These are phyloP conservation scores for Magnusiomyces fungicola DNA, from an alignment of 1,139 yeast genomes.

Conservation along the genomic window DNA sequence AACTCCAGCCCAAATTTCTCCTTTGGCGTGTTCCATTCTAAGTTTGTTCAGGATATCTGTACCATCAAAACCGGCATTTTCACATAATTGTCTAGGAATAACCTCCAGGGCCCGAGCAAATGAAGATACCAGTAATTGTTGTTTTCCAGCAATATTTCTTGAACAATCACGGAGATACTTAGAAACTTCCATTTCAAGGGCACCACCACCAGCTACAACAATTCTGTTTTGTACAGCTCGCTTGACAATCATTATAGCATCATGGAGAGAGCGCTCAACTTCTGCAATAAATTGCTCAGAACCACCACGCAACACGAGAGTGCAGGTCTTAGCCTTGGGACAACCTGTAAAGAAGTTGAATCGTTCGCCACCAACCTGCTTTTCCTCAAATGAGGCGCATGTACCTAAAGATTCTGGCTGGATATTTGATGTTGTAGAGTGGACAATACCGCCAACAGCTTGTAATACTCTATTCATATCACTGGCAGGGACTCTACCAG, in stretches of 20 bases:
- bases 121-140: conserved; percentile 83
- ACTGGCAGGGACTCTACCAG: conserved; percentile 85
- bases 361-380: conserved; percentile 92
- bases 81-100: conserved; percentile 95
- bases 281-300: conserved; percentile 98
- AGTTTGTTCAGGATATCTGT: conserved; percentile 84
- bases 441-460: conserved; percentile 91
- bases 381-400: conserved; percentile 81
- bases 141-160: conserved; percentile 87
- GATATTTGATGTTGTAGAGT: conserved; percentile 83
- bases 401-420: conserved; percentile 69
- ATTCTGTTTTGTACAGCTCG: conserved; percentile 81
- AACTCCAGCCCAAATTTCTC: conserved; percentile 86
- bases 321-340: conserved; percentile 88
- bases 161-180: conserved; percentile 82
- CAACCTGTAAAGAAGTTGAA: conserved; percentile 90
- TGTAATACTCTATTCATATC: conserved; percentile 88
- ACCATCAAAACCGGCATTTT: conserved; percentile 96
- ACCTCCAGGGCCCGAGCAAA: conserved; percentile 93
- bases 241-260: conserved; percentile 97
- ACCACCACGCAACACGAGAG: conserved; percentile 90
- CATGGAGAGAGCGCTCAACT: conserved; percentile 94
- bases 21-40: conserved; percentile 91
- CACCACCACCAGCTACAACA: conserved; percentile 98
- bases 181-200: conserved; percentile 95